Percentiles rank a stretch among this genome's conserved stretches.
Evolutionary conservation across 1,284 basidiomycete genomes (phyloP).

Genomic region (Fistulina hepatica): DNA sequence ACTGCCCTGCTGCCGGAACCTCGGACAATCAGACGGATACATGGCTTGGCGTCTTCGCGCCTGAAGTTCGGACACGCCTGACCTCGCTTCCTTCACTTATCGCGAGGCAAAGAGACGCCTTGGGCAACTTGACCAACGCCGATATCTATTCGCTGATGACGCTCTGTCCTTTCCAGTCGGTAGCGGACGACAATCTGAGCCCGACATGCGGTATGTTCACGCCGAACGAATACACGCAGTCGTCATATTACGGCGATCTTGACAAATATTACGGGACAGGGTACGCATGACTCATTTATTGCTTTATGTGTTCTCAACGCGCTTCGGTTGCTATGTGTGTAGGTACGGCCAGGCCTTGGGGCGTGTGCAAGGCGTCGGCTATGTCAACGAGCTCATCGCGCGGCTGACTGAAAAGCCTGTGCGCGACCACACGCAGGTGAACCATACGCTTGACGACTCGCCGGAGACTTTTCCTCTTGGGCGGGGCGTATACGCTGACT

Average conservation of each 20-base stretch:
- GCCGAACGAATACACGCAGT: conserved; percentile 44
- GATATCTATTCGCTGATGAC: conserved; percentile 58
- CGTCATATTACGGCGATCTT: conserved; percentile 64
- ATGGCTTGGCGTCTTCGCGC: conserved; percentile 49
- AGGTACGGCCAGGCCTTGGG: conserved; percentile 61
- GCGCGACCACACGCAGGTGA: conserved; percentile 64
- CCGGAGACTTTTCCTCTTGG: conserved; percentile 65
- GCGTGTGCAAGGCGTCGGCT: conserved; percentile 70
- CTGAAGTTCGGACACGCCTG: conserved; percentile 48
- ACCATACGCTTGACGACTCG: conserved; percentile 60
- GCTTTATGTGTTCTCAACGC: neutral
- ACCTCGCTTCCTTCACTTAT: too few species aligned
- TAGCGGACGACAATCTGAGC: conserved; percentile 35
- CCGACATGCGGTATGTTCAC: conserved; percentile 65
- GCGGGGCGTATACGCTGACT: conserved; percentile 60
- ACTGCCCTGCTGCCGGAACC: conserved; percentile 51
- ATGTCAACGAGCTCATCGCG: conserved; percentile 74
- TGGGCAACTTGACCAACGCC: conserved; percentile 41
- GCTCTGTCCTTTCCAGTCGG: conserved; percentile 71
- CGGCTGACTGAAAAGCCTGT: conserved; percentile 57
- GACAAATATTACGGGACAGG: conserved; percentile 70
- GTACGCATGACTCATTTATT: conserved; percentile 24
- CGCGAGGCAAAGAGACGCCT: too few species aligned
- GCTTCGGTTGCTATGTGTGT: conserved; percentile 2
- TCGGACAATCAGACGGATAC: conserved; percentile 31